A percentile compares a stretch with the other conserved stretches of the same genome.
Conservation (phyloP, 805 yeast genomes). For the Candida berthetii region DNA sequence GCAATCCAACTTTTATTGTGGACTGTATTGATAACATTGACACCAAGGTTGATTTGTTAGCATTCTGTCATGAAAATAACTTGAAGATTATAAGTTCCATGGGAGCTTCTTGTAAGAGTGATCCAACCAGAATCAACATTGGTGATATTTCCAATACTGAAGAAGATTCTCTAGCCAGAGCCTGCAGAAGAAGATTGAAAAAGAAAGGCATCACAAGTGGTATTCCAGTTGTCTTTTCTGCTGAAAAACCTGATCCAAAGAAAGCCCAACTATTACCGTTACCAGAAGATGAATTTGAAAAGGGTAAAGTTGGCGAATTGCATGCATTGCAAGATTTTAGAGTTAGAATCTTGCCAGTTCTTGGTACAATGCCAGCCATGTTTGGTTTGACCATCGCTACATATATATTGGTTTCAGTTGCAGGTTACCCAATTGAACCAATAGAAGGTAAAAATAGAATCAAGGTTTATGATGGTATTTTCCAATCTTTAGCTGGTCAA, state of each 20-base stretch:
- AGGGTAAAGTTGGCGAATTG: constrained; percentile 82
- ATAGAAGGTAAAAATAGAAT: constrained; percentile 85
- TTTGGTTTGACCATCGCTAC: constrained; percentile 91
- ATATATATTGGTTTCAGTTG: constrained; percentile 66
- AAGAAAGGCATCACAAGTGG: constrained; percentile 69
- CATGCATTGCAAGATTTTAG: constrained; percentile 86
- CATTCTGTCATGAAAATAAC: constrained; percentile 55
- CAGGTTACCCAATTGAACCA: constrained; percentile 90
- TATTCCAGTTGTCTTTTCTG: constrained; percentile 84
- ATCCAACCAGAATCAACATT: constrained; percentile 84
- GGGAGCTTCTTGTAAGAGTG: constrained; percentile 97
- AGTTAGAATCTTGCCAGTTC: constrained; percentile 89
- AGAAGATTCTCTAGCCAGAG: constrained; percentile 88
- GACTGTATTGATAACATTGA: constrained; percentile 97
- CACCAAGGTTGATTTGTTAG: constrained; percentile 88
- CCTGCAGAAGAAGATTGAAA: constrained; percentile 80
- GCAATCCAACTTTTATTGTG: constrained; percentile 70
- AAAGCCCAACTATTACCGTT: constrained; percentile 86
- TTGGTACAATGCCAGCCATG: constrained; percentile 96
- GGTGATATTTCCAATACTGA: constrained; percentile 87
- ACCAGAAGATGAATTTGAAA: constrained; percentile 71
- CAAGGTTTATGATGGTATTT: constrained; percentile 77
- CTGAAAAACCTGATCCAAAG: constrained; percentile 95
- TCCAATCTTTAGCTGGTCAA: constrained; percentile 84
- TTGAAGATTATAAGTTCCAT: constrained; percentile 82